A percentile compares a stretch with the other conserved stretches of the same genome.
phyloP scores from a whole-genome alignment of 129 eudicot genomes.

The Arctium minus region DNA sequence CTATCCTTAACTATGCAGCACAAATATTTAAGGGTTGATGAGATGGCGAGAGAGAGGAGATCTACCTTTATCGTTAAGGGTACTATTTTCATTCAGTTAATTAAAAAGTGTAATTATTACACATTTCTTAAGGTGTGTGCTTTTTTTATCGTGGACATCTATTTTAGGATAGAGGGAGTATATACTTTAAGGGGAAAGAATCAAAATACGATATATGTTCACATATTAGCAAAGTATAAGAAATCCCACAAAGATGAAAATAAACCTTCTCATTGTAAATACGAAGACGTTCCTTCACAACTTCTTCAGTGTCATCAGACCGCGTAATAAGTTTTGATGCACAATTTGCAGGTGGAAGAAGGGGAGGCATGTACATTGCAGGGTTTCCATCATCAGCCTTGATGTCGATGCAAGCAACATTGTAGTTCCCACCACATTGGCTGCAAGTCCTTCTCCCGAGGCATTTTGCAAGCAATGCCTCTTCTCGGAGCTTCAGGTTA shows the following conservation, averaged over 20 bases:
- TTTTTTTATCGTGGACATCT: background rate
- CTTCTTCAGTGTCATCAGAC: conserved; percentile 77
- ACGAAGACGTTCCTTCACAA: conserved; percentile 76
- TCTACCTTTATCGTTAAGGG: too few relatives aligned
- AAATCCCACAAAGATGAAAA: background rate
- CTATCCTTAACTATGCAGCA: too few relatives aligned
- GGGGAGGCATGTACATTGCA: conserved; percentile 86
- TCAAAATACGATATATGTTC: background rate
- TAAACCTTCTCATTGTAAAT: conserved; percentile 68
- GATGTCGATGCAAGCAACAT: conserved; percentile 81
- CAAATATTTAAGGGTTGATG: too few relatives aligned
- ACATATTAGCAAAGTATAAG: background rate
- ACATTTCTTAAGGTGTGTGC: background rate
- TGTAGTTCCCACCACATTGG: conserved; percentile 81
- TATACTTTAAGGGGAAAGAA: background rate
- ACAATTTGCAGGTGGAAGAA: conserved; percentile 81
- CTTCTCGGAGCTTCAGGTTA: conserved; percentile 83
- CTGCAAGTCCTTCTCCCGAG: conserved; percentile 93
- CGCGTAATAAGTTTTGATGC: conserved; percentile 73
- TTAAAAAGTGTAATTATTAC: background rate
- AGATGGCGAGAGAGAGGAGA: too few relatives aligned
- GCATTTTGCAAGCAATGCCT: conserved; percentile 85
- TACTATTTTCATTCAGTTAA: background rate
- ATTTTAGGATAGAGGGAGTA: background rate
- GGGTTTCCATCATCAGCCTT: conserved; percentile 61